Conservation (phyloP, 192 early-diverging fungal species). For the Powellomyces hirtus region DNA sequence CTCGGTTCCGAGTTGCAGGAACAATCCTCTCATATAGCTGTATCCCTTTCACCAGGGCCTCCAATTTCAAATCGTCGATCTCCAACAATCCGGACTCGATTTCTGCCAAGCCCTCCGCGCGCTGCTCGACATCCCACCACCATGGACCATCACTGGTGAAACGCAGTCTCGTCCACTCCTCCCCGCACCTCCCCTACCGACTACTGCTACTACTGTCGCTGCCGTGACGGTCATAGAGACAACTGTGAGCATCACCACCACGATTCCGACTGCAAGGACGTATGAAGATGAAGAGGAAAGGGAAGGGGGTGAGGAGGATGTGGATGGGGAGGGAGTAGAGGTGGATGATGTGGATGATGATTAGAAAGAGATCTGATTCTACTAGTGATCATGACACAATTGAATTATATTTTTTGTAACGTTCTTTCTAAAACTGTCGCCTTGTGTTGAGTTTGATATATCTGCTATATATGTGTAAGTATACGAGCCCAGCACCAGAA, state of each 20-base stretch:
- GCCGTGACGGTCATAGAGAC: not conserved
- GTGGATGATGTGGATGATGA: not conserved
- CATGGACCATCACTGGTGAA: not conserved
- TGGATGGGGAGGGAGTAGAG: not conserved
- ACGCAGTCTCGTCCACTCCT: not conserved
- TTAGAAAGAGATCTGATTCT: no score
- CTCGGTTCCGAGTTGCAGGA: not conserved
- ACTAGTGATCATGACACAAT: no score
- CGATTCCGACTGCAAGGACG: no score
- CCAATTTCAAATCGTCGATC: slow-evolving; percentile 45
- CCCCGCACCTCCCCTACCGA: not conserved
- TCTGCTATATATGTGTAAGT: no score
- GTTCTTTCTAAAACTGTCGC: no score
- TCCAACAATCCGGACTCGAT: slow-evolving; percentile 39
- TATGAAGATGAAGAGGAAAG: not conserved
- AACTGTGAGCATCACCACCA: no score
- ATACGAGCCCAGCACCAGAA: no score
- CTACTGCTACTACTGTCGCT: not conserved
- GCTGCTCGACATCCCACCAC: slow-evolving; percentile 19
- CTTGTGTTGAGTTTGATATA: no score
- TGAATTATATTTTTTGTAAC: no score
- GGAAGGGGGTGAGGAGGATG: not conserved
- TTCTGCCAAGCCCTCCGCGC: slow-evolving; percentile 37
- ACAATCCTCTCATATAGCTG: not conserved
- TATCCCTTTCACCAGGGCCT: slow-evolving; percentile 32